Base-by-base conservation (phyloP, 805 yeast genomes). In the Ogataea henricii region DNA sequence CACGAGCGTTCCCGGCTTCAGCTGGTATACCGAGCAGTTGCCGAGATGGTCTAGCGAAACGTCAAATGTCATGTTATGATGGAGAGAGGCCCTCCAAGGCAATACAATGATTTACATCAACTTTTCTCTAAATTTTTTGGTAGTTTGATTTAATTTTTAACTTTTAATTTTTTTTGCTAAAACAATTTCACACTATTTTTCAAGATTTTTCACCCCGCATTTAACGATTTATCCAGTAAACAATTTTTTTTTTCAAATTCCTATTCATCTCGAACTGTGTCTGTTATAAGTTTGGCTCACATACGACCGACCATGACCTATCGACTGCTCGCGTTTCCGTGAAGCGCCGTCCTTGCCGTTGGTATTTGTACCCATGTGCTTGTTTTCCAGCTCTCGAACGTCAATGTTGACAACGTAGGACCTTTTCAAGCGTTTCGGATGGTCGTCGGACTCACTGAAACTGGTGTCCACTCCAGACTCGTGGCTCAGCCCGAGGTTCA, bases 331-430 rank as follows among this genome's bases (percentile, higher is more conserved):
- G 22, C 21, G 23, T 32, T 21, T 8, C 16, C 45, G n/a, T 16
- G 26, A 10, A 13, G 6, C 4, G 17, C 17, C 42, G 10, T 26
- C 25, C 25, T 25, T 27, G n/a, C 42, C 32, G 22, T 6, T 13
- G 40, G 18, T 9, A 17, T 30, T 23, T 8, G 43, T 17, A 22
- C 8, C 8, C 6, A 22, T 8, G 14, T 56, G 52, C 37, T 56
- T 63, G 18, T 62, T 75, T 20, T 75, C 78, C 20, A 75, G 53
- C 43, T 75, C 77, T 17, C 64, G 60, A 7, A 71, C 56, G 48
- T 73, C 76, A 8, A 75, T 71, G 45, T 70, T 72, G 2, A 75
- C 74, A 14, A 71, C 64, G 43, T 67, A 68, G 1, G 75, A 69
- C 34, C 73, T 59, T 59, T 71, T 71, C 29, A 63, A 48, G 35